Conservation (phyloP, 176 grass and related monocot genomes). For the Cenchrus purpureus region DNA sequence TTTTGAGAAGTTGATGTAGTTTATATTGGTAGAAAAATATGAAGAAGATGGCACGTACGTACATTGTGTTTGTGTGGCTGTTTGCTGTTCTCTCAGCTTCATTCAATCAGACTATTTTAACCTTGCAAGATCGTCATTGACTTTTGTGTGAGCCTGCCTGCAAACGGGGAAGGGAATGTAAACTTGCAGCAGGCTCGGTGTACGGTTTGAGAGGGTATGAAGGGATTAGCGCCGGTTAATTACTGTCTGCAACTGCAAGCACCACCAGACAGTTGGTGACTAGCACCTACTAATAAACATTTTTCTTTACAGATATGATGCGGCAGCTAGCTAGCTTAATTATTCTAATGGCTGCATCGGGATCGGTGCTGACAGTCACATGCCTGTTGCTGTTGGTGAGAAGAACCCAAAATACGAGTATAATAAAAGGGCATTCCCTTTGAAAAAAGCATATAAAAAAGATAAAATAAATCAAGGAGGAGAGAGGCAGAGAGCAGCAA, state of each 20-base stretch:
- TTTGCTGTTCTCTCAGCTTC: neutral
- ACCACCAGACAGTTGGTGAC: constrained; percentile 10
- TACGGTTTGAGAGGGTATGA: neutral
- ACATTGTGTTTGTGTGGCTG: neutral
- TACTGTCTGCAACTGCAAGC: constrained; percentile 18
- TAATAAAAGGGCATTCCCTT: neutral
- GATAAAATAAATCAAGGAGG: neutral
- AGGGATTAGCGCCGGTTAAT: neutral
- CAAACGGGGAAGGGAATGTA: neutral
- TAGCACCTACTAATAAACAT: constrained; percentile 22
- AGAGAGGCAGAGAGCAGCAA: neutral
- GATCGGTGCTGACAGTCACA: constrained; percentile 79
- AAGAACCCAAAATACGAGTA: constrained; percentile 13
- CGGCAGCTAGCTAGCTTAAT: neutral
- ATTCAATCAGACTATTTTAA: neutral
- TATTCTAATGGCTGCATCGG: constrained; percentile 69
- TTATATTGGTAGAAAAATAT: neutral
- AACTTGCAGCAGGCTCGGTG: neutral
- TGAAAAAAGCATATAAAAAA: neutral
- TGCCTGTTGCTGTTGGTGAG: constrained; percentile 48
- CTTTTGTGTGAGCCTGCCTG: neutral
- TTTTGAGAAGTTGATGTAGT: neutral
- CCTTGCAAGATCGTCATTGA: constrained; percentile 10
- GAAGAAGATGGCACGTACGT: neutral
- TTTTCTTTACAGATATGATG: constrained; percentile 57